Percentiles rank a stretch among this genome's conserved stretches.
Conservation (phyloP, 148 eudicot species). For the Amaranthus cruentus region DNA sequence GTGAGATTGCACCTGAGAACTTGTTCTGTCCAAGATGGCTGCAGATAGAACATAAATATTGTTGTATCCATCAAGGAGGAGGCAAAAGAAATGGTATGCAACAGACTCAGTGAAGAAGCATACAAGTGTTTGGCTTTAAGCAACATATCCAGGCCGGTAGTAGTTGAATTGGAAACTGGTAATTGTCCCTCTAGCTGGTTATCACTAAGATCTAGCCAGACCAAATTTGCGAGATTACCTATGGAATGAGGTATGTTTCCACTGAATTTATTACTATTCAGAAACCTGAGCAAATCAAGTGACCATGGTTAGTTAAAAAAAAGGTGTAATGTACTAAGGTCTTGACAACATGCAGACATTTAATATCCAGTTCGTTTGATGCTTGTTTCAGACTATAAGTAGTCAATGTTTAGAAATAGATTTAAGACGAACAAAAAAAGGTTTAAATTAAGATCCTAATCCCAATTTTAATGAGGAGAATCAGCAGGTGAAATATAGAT, state of each 20-base stretch:
- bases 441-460: too few species aligned
- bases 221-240: slow-evolving; percentile 48
- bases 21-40: slow-evolving; percentile 34
- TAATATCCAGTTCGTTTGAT: too few species aligned
- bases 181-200: slow-evolving; percentile 53
- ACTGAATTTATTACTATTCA: slow-evolving; percentile 36
- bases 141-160: slow-evolving; percentile 66
- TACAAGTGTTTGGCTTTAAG: slow-evolving; percentile 40
- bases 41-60: slow-evolving; percentile 9
- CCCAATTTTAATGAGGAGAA: too few species aligned
- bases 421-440: too few species aligned
- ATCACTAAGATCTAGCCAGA: slow-evolving; percentile 75
- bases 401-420: too few species aligned
- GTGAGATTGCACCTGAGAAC: slow-evolving; percentile 30
- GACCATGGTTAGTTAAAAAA: slow-evolving; percentile 3
- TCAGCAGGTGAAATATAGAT: too few species aligned
- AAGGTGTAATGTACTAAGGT: not conserved
- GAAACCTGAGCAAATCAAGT: slow-evolving; percentile 30
- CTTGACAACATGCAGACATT: not conserved
- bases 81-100: not conserved
- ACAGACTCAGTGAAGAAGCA: slow-evolving; percentile 11
- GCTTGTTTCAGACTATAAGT: too few species aligned
- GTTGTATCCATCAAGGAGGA: not conserved
- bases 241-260: slow-evolving; percentile 50
- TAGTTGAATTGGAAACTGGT: slow-evolving; percentile 51